Evolutionary conservation across 176 grass and related monocot genomes (phyloP).

Genomic region (Alloteropsis semialata): DNA sequence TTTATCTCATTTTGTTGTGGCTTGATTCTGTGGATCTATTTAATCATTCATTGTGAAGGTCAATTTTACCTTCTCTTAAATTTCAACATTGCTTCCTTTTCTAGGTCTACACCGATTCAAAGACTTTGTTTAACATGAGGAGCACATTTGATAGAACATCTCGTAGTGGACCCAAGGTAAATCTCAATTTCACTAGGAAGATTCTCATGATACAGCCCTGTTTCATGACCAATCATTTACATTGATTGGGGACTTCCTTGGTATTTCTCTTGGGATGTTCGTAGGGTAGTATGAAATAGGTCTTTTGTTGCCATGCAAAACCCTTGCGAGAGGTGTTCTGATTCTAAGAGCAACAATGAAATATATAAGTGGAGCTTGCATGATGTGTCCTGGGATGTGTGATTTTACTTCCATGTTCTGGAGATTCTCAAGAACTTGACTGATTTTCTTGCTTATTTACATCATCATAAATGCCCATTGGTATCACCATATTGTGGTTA

Average conservation of each 20-base stretch:
- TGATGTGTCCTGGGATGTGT: background rate
- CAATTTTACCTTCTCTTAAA: background rate
- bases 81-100: background rate
- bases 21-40: background rate
- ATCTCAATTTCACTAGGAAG: constrained; percentile 6
- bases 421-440: background rate
- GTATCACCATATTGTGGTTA: background rate
- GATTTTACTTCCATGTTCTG: background rate
- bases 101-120: constrained; percentile 82
- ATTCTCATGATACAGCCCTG: background rate
- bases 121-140: constrained; percentile 66
- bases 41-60: background rate
- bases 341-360: background rate
- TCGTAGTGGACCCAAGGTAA: constrained; percentile 84
- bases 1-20: background rate
- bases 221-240: constrained; percentile 3
- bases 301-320: background rate
- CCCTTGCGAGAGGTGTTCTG: background rate
- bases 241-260: background rate
- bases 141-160: constrained; percentile 56
- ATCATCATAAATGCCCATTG: background rate
- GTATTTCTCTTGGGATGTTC: constrained; percentile 1
- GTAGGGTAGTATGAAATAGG: background rate
- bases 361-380: background rate
- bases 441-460: background rate